phyloP scores from a whole-genome alignment of 495 filamentous ascomycete species.

The Neurospora sp. region DNA sequence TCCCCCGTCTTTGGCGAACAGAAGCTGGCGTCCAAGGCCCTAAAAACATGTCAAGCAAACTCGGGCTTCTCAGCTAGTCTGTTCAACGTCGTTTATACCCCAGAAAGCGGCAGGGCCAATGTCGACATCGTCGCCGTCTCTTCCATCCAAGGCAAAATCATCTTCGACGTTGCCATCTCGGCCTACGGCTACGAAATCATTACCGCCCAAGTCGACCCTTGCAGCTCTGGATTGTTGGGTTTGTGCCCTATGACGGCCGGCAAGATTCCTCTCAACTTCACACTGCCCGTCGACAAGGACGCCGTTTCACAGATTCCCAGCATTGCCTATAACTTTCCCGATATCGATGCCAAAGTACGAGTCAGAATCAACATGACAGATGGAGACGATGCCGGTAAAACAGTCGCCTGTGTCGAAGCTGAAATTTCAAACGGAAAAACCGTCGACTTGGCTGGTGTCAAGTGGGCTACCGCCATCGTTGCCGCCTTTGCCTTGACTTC shows the following conservation, averaged over 20 bases:
- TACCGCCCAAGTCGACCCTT: slow-evolving; percentile 60
- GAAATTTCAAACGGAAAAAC: slow-evolving; percentile 88
- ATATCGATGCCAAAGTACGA: slow-evolving; percentile 77
- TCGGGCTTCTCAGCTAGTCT: slow-evolving; percentile 72
- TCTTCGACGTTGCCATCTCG: slow-evolving; percentile 61
- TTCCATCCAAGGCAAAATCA: slow-evolving; percentile 72
- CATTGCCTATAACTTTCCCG: slow-evolving; percentile 84
- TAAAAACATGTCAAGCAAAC: slow-evolving; percentile 68
- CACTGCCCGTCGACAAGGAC: slow-evolving; percentile 47
- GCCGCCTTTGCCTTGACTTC: slow-evolving; percentile 76
- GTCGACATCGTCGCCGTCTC: slow-evolving; percentile 79
- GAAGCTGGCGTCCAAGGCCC: slow-evolving; percentile 57
- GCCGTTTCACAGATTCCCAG: slow-evolving; percentile 60
- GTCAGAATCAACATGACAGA: slow-evolving; percentile 66
- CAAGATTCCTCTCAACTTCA: slow-evolving; percentile 66
- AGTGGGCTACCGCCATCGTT: slow-evolving; percentile 86
- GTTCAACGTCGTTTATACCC: slow-evolving; percentile 73
- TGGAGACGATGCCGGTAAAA: slow-evolving; percentile 31
- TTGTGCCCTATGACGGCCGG: slow-evolving; percentile 92
- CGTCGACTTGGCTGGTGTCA: slow-evolving; percentile 78
- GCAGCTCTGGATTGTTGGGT: slow-evolving; percentile 55
- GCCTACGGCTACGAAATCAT: slow-evolving; percentile 76
- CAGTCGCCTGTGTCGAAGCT: slow-evolving; percentile 83
- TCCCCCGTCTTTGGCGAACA: slow-evolving; percentile 17
- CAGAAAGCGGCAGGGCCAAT: slow-evolving; percentile 57